phyloP scores from a whole-genome alignment of 345 rosid species.

The Hypericum androsaemum region DNA sequence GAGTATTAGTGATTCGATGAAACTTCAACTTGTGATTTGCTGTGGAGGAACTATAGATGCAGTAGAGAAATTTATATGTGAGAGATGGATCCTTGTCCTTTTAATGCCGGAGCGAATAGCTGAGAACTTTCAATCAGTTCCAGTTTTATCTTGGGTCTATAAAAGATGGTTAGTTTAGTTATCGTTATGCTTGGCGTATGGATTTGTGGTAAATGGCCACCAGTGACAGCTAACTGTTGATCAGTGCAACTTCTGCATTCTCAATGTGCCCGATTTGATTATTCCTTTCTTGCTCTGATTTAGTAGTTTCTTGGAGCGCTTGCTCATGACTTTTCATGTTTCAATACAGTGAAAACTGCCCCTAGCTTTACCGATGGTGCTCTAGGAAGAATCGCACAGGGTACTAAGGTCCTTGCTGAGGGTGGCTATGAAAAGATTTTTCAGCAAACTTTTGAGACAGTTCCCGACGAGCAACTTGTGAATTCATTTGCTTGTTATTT shows the following conservation, averaged over 20 bases:
- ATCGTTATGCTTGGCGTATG: no score
- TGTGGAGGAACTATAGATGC: no score
- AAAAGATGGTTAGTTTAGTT: no score
- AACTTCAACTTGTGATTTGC: no score
- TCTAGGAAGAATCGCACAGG: constrained; percentile 79
- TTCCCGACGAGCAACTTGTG: constrained; percentile 67
- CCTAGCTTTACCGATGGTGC: constrained; percentile 95
- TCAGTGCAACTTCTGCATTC: neutral
- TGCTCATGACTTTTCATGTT: neutral
- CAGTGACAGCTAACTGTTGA: no score
- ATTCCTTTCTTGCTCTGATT: neutral
- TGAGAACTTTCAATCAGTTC: no score
- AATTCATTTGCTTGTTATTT: constrained; percentile 80
- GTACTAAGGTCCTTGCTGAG: constrained; percentile 84
- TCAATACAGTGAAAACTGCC: constrained; percentile 68
- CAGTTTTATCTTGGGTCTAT: no score
- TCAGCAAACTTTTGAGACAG: constrained; percentile 59
- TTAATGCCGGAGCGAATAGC: no score
- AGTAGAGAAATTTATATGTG: no score
- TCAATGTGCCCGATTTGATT: neutral
- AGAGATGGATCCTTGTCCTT: no score
- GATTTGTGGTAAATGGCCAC: no score
- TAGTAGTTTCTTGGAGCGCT: neutral
- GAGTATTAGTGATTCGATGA: no score
- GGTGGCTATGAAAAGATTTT: constrained; percentile 94